Base-by-base conservation (phyloP, 106 monocot species). In the Platanthera zijinensis region DNA sequence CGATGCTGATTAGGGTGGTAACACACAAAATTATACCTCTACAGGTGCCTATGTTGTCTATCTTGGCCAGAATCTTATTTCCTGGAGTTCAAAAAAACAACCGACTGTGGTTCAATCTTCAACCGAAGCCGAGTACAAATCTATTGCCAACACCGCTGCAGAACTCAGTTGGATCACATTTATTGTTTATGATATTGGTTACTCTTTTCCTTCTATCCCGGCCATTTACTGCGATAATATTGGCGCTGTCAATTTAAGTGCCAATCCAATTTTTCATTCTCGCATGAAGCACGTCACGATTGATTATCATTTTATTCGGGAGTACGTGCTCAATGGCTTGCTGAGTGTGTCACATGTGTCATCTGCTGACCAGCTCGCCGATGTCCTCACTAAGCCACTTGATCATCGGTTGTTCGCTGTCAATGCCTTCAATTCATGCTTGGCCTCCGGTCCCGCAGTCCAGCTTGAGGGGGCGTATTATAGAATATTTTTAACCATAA, bases 251-350 rank as follows among this genome's bases (percentile, higher is more conserved):
- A 8, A 76, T 11, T 8, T 76, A 5, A 32, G 32, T 39, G 10
- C 57, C 22, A 76, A 76, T 18, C 75, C 75, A 19, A 15, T 76
- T 5, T 57, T 76, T 39, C 75, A 76, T 52, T 76, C 57, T 5
- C 10, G 30, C 32, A 76, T 59, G 75, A 76, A 76, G 45, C 57
- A 59, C 39, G 30, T 76, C 4, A 6, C 28, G 5, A 76, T 57
- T 45, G 46, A 76, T 18, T 76, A 9, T n/a, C 75, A 76, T 18
- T 76, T 76, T 61, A 25, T 25, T 25, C 25, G 25, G n/a, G 25
- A 25, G 25, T 25, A 25, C 25, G 25, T 25, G 25, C 25, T 25
- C 25, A 25, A 25, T 25, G 25, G 25, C 25, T 25, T 25, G 25
- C 25, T 25, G 25, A 25, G 25, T 25, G 25, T 25, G 25, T 25